A percentile compares a stretch with the other conserved stretches of the same genome.
Conservation (phyloP, 1,284 basidiomycete genomes). For the Pyrrhoderma lamaoense region DNA sequence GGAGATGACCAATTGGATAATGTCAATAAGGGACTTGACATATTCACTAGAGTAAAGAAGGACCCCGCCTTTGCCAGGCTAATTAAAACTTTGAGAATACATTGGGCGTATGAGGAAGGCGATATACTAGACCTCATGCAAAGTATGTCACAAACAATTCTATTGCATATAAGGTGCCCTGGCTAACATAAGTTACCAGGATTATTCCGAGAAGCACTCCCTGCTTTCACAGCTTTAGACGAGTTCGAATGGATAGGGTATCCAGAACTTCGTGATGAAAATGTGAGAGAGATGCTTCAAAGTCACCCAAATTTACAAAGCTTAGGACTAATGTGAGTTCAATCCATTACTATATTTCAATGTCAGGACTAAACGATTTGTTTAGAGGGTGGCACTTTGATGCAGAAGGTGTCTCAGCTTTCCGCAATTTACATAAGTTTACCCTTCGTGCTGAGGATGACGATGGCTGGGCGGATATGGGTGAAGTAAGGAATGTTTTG, state of each 20-base stretch:
- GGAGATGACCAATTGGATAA: constrained; percentile 50
- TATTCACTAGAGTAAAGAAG: constrained; percentile 54
- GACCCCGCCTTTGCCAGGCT: constrained; percentile 51
- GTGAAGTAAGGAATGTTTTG: constrained; percentile 55
- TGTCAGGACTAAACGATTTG: not conserved
- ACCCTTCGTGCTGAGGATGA: constrained; percentile 61
- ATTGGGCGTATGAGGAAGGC: constrained; percentile 61
- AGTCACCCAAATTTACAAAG: constrained; percentile 45
- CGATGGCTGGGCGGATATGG: constrained; percentile 59
- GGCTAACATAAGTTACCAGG: constrained; percentile 26
- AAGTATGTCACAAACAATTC: constrained; percentile 39
- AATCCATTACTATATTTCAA: constrained; percentile 6
- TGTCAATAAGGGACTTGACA: constrained; percentile 50
- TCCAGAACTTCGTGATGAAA: constrained; percentile 53
- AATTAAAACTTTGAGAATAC: constrained; percentile 49
- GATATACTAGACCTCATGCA: constrained; percentile 58
- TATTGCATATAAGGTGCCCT: not conserved
- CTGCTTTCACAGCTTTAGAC: constrained; percentile 48
- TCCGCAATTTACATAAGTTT: constrained; percentile 52
- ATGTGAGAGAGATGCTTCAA: constrained; percentile 47
- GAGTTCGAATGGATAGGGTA: constrained; percentile 71
- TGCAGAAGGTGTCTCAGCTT: constrained; percentile 56
- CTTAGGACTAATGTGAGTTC: constrained; percentile 48
- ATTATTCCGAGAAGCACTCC: constrained; percentile 51
- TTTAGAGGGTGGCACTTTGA: constrained; percentile 61